Percentiles rank a stretch among this genome's conserved stretches.
These are phyloP conservation scores for Umbelopsis isabellina DNA, from an alignment of 192 early-diverging fungal genomes.

Conservation along the genomic window DNA sequence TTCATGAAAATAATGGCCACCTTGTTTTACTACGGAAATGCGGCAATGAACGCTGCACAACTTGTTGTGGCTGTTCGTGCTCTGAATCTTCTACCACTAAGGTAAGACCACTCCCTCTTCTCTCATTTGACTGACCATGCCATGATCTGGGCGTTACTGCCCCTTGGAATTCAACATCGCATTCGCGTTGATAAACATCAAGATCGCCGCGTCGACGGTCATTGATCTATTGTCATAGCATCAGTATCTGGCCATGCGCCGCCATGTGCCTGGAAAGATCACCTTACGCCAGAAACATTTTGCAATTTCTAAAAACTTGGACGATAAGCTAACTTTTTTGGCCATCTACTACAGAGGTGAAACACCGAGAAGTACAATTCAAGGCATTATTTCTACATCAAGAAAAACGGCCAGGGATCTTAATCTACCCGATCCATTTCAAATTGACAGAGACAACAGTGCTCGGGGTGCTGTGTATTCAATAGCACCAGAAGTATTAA, in stretches of 20 bases:
- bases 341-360: slow-evolving; percentile 38
- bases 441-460: slow-evolving; percentile 42
- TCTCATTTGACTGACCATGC: not conserved
- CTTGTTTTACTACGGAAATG: slow-evolving; percentile 46
- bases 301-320: not conserved
- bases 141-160: no score
- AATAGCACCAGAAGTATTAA: slow-evolving; percentile 41
- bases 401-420: slow-evolving; percentile 39
- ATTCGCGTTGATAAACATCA: not conserved
- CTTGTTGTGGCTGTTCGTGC: slow-evolving; percentile 40
- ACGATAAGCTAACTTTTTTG: slow-evolving; percentile 1
- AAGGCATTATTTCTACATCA: slow-evolving; percentile 53
- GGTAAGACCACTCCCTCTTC: slow-evolving; percentile 25
- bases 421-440: slow-evolving; percentile 40
- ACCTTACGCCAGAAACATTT: no score
- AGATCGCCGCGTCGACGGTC: not conserved
- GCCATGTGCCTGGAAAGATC: no score
- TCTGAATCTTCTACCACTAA: slow-evolving; percentile 38
- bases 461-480: slow-evolving; percentile 42
- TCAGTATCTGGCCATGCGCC: no score
- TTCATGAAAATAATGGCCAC: slow-evolving; percentile 49
- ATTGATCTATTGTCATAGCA: no score
- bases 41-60: slow-evolving; percentile 42
- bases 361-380: slow-evolving; percentile 52
- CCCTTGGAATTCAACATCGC: not conserved